Evolutionary conservation across 805 yeast genomes (phyloP), one percentile per base, ranked within the genome.

Genomic region (Kazachstania bromeliacearum): DNA sequence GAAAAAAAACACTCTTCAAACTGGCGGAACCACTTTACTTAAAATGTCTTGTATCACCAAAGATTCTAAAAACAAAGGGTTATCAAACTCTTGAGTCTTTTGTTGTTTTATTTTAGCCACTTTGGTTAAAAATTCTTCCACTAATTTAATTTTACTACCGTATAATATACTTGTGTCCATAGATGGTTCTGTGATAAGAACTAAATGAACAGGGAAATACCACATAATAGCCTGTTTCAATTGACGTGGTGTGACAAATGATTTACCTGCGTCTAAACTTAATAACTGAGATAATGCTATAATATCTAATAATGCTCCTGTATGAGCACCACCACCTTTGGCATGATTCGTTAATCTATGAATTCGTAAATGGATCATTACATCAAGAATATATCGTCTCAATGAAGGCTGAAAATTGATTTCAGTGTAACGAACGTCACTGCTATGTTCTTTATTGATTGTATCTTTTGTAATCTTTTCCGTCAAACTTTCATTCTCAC

Each of bases 31-130:
- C 1, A 77, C 74, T 31, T 63, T 63, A 23, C 54, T 62, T 23
- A 78, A 41, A 1, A 75, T 73, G 40, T 73, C 76, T 30, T 67
- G 73, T 0, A 77, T 62, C 0, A 78, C 66, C 38, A 74, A 48
- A 2, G 63, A 66, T 7, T 67, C 69, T 34, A 53, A 35, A 33
- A 52, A 54, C 20, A 41, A 56, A 31, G 50, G 57, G 34, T 40
- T 45, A 4, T 44, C 40, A 7, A 40, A 36, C 30, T 48, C 50
- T 13, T 34, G 26, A 6, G 48, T 35, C 28, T 48, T 42, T 9
- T 39, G 34, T 7, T 39, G 18, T 18, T 50, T 49, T 1, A 55
- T 38, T 13, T 40, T 40, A 4, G 46, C 43, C 4, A 53, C 38
- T 29, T 43, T 46, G 7, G 40, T 38, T 18, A 55, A 33, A 17